Base-by-base conservation (phyloP, 2,329 filamentous ascomycete species). In the Cercospora sp. region DNA sequence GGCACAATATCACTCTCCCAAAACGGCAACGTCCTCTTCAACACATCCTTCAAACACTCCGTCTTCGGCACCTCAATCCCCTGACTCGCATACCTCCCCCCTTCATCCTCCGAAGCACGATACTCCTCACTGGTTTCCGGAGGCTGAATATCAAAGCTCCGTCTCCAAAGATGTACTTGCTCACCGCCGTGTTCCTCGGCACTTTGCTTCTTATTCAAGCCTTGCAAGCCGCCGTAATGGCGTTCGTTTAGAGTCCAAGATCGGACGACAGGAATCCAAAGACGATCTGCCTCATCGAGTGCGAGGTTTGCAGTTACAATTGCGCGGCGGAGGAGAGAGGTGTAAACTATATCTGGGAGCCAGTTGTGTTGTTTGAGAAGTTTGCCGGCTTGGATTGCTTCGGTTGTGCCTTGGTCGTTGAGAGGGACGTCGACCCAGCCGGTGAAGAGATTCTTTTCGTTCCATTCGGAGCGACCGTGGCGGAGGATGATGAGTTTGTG, bases 371-470 rank as follows among this genome's bases (percentile, higher is more conserved):
- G 24, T 28, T 55, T 55, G 49, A 55, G 49, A 4, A 55, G 49
- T 55, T 28, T 26, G 24, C 49, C 69, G 43, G 69, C 69, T 59
- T 63, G 55, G n/a, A 62, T 58, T n/a, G 69, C 66, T 67, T 66
- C 69, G 34, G 43, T 32, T 24, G 28, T 61, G 26, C 66, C 69
- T 65, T 70, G 63, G 18, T 37, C 24, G 61, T 69, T 67, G 34
- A 70, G 64, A 0, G 69, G 69, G 12, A 70, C 66, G 66, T 70
- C 69, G 55, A 70, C 69, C 63, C 69, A 69, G 64, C 69, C 69
- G n/a, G 69, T 70, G 61, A 70, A 70, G 61, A 69, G 66, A 30
- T 69, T 66, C 55, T 69, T 69, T 30, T 66, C 63, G 65, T 70
- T 69, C 69, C 66, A 70, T 63, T 66, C 63, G 7, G 60, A 62